A percentile compares a stretch with the other conserved stretches of the same genome.
These are phyloP conservation scores for Pseudopithomyces maydicus DNA, from an alignment of 2,329 filamentous ascomycete genomes.

Conservation along the genomic window DNA sequence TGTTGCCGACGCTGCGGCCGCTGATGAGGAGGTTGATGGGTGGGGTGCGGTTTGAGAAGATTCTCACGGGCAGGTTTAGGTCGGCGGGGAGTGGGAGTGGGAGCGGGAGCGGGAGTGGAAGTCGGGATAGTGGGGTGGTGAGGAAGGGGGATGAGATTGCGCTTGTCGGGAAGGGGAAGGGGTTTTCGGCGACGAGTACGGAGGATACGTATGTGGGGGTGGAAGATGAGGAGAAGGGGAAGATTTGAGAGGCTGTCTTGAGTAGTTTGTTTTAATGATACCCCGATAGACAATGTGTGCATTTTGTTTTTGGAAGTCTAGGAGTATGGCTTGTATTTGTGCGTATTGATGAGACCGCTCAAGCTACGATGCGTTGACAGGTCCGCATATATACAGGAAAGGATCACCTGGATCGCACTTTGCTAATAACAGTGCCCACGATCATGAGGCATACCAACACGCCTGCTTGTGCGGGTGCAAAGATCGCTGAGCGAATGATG, in stretches of 20 bases:
- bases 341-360: no score
- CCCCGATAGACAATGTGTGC: no score
- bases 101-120: slow-evolving; percentile 7
- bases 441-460: slow-evolving; percentile 59
- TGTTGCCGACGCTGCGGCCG: slow-evolving; percentile 24
- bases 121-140: slow-evolving; percentile 10
- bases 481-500: slow-evolving; percentile 62
- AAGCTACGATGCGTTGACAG: background rate
- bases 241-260: background rate
- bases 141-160: slow-evolving; percentile 2
- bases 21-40: slow-evolving; percentile 19
- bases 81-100: background rate
- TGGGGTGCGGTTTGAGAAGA: slow-evolving; percentile 14
- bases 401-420: slow-evolving; percentile 19
- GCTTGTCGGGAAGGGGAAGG: slow-evolving; percentile 1
- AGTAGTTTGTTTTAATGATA: no score
- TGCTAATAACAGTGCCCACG: slow-evolving; percentile 51
- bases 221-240: background rate
- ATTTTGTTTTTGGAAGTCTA: no score
- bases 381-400: background rate
- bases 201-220: background rate
- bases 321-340: no score
- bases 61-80: slow-evolving; percentile 14
- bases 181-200: background rate
- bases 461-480: slow-evolving; percentile 60